Conservation (phyloP, 345 rosid species). For the Geranium brycei region DNA sequence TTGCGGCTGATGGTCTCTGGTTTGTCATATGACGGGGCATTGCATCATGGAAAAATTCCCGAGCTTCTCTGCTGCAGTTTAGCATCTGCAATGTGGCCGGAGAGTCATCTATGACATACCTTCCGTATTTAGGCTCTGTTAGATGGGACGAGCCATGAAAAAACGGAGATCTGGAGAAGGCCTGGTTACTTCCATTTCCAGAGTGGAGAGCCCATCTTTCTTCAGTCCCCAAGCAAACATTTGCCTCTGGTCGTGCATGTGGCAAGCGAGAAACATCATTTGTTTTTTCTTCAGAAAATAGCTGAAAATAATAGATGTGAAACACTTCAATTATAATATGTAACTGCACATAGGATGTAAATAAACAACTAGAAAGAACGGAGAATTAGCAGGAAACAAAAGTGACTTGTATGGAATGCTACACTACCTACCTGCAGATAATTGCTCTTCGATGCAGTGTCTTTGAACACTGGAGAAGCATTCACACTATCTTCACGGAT, state of each 20-base stretch:
- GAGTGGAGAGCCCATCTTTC: slow-evolving; percentile 9
- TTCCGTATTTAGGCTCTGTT: slow-evolving; percentile 13
- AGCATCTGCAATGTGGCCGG: slow-evolving; percentile 5
- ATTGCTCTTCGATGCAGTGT: slow-evolving; percentile 13
- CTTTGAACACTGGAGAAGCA: slow-evolving; percentile 8
- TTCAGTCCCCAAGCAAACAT: slow-evolving; percentile 8
- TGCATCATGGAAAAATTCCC: slow-evolving; percentile 14
- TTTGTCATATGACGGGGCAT: slow-evolving; percentile 13
- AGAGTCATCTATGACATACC: slow-evolving; percentile 7
- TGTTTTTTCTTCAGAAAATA: slow-evolving; percentile 21
- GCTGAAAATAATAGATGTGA: slow-evolving; percentile 16
- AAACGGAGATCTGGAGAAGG: slow-evolving; percentile 12
- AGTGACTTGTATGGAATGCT: neutral
- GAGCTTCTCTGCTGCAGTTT: slow-evolving; percentile 6
- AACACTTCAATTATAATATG: neutral
- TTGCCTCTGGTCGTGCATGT: slow-evolving; percentile 10
- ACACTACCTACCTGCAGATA: slow-evolving; percentile 25
- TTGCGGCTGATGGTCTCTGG: slow-evolving; percentile 14
- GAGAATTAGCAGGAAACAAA: neutral
- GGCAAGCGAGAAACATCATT: neutral
- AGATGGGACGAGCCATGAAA: slow-evolving; percentile 19
- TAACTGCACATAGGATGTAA: neutral
- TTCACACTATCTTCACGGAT: slow-evolving; percentile 5
- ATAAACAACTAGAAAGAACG: neutral
- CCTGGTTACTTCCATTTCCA: slow-evolving; percentile 12